A percentile compares a stretch with the other conserved stretches of the same genome.
These are phyloP conservation scores for Pistacia vera DNA, from an alignment of 345 rosid species.

Conservation along the genomic window DNA sequence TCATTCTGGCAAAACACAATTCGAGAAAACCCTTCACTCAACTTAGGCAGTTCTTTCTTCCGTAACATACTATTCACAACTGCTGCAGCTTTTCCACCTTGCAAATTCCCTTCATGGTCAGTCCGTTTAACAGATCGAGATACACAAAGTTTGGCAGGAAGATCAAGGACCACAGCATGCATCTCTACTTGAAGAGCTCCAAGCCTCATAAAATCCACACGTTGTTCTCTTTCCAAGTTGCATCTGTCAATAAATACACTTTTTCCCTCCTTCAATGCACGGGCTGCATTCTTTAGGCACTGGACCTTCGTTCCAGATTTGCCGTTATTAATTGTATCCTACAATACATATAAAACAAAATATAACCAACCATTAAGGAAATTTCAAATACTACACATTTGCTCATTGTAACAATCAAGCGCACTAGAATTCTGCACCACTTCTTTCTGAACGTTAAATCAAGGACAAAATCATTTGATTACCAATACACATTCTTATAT, in stretches of 20 bases:
- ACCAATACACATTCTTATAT: no score
- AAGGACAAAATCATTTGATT: background rate
- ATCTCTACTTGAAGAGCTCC: constrained; percentile 55
- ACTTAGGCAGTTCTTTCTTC: constrained; percentile 73
- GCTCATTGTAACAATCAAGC: no score
- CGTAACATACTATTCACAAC: constrained; percentile 92
- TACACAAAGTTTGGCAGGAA: constrained; percentile 81
- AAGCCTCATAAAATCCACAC: constrained; percentile 76
- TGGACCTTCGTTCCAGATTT: constrained; percentile 79
- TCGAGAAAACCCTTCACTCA: constrained; percentile 73
- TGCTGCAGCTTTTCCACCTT: constrained; percentile 96
- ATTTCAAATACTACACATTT: background rate
- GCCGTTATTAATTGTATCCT: constrained; percentile 87
- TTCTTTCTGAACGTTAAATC: background rate
- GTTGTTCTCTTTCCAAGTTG: constrained; percentile 79
- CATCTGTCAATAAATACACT: constrained; percentile 85
- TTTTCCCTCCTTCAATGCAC: constrained; percentile 69
- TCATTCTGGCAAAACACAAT: constrained; percentile 73
- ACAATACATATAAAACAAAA: constrained; percentile 19
- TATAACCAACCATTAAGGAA: background rate
- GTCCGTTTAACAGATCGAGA: constrained; percentile 79
- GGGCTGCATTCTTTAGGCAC: constrained; percentile 58
- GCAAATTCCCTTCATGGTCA: constrained; percentile 89
- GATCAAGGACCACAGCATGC: constrained; percentile 81
- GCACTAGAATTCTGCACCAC: background rate